A percentile compares a stretch with the other conserved stretches of the same genome.
phyloP scores from a whole-genome alignment of 257 asterid species.

The Forsythia viridissima region DNA sequence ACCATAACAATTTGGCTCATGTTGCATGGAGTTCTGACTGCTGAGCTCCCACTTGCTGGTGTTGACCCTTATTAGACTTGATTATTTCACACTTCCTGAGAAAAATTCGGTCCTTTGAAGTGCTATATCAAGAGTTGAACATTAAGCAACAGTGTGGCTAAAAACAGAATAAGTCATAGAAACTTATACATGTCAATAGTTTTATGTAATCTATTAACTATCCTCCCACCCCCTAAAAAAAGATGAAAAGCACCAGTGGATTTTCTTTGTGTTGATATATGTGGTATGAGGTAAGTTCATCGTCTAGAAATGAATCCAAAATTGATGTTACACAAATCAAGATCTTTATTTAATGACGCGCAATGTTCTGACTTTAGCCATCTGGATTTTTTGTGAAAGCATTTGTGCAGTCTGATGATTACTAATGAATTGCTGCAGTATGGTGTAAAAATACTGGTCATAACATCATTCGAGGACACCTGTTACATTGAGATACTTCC shows the following conservation, averaged over 20 bases:
- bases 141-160: neutral
- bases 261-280: neutral
- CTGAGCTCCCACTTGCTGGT: neutral
- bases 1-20: neutral
- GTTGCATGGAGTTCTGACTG: neutral
- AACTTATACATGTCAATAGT: neutral
- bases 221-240: neutral
- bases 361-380: neutral
- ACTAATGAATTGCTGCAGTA: conserved; percentile 64
- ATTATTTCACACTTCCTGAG: neutral
- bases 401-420: conserved; percentile 25
- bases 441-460: conserved; percentile 85
- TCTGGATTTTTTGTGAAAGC: neutral
- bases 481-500: conserved; percentile 97
- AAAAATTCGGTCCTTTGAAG: neutral
- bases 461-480: conserved; percentile 92
- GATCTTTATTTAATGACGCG: neutral
- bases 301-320: neutral
- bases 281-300: neutral
- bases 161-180: neutral
- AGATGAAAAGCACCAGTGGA: neutral
- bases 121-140: neutral
- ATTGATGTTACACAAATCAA: neutral
- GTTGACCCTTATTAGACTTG: neutral
- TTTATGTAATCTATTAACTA: neutral